phyloP scores from a whole-genome alignment of 2,329 filamentous ascomycete genomes.

The Dothistroma pini region DNA sequence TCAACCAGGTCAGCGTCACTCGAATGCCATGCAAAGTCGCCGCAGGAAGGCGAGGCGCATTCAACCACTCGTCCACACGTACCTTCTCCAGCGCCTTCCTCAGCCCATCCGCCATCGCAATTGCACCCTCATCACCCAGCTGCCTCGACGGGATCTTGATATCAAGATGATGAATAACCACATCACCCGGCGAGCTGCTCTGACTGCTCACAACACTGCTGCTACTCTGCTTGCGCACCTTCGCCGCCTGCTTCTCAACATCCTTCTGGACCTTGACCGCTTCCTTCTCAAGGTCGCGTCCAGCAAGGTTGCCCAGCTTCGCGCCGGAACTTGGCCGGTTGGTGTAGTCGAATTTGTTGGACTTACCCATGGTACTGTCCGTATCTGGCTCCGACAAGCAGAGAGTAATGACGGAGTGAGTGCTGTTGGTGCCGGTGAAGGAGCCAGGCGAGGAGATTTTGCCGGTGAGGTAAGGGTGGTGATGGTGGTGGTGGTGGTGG shows the following conservation, averaged over 20 bases:
- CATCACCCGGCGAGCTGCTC: constrained; percentile 12
- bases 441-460: constrained; percentile 7
- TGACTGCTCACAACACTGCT: constrained; percentile 19
- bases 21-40: background rate
- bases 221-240: constrained; percentile 31
- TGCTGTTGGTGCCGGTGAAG: background rate
- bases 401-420: background rate
- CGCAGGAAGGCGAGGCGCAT: background rate
- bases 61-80: background rate
- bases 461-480: constrained; percentile 2
- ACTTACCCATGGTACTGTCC: constrained; percentile 29
- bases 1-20: background rate
- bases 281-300: constrained; percentile 42
- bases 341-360: constrained; percentile 38
- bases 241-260: constrained; percentile 23
- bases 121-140: constrained; percentile 46
- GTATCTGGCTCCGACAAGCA: background rate
- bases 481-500: too few relatives aligned
- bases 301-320: constrained; percentile 45
- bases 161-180: constrained; percentile 36
- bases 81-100: constrained; percentile 37
- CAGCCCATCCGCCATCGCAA: constrained; percentile 43
- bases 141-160: constrained; percentile 45
- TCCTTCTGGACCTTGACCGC: constrained; percentile 33
- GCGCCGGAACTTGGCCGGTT: constrained; percentile 46